Evolutionary conservation across 1,139 yeast genomes (phyloP).

Genomic region (Zygosaccharomyces sapae): DNA sequence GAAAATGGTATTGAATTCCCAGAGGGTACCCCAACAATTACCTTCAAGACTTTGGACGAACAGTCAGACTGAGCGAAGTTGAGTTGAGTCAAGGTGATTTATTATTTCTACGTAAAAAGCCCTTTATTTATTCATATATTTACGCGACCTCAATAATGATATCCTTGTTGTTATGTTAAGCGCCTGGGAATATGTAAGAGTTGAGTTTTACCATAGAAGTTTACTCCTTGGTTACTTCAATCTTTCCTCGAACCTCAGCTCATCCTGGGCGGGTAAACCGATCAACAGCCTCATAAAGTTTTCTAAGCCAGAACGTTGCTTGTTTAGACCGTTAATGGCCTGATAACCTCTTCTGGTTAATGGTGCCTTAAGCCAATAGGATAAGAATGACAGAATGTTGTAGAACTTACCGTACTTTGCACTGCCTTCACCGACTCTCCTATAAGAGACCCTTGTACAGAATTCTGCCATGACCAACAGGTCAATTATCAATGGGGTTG

Average conservation of each 20-base stretch:
- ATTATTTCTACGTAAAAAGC: no score
- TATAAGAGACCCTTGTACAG: constrained; percentile 79
- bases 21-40: constrained; percentile 42
- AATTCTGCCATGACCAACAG: constrained; percentile 87
- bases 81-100: no score
- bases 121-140: no score
- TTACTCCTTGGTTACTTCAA: constrained; percentile 34
- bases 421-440: constrained; percentile 40
- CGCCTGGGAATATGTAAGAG: no score
- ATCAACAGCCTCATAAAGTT: constrained; percentile 84
- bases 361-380: constrained; percentile 97
- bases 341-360: constrained; percentile 86
- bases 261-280: constrained; percentile 87
- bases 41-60: constrained; percentile 69
- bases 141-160: no score
- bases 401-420: constrained; percentile 62
- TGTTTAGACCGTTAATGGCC: constrained; percentile 89
- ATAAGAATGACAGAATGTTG: constrained; percentile 79
- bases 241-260: constrained; percentile 92
- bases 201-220: no score
- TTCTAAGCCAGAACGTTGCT: constrained; percentile 89
- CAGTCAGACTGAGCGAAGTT: constrained; percentile 35
- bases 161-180: no score
- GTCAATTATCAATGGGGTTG: constrained; percentile 91
- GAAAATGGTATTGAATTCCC: constrained; percentile 72